Evolutionary conservation across 495 filamentous ascomycete genomes (phyloP), one percentile per base, ranked within the genome.

Genomic region (Thozetella sp.): DNA sequence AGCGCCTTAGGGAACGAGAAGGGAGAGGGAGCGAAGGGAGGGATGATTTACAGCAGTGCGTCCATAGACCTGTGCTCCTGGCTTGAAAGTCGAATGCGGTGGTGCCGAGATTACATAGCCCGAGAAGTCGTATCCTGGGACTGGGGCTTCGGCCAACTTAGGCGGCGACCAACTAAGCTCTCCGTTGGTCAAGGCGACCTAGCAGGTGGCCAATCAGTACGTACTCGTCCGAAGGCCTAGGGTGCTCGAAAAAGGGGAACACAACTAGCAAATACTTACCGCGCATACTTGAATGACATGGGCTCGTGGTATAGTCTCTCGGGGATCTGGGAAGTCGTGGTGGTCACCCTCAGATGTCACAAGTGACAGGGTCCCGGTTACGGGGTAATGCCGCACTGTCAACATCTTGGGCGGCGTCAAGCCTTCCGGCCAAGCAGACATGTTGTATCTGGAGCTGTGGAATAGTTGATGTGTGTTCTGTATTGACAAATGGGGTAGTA

Each of bases 41-140:
- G n/a, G n/a, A n/a, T 34, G 24, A 46, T 58, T 17, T 60, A 64
- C 62, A 19, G 6, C 52, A 25, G 81, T 70, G 17, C 83, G 68
- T 2, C 76, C 79, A 58, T 82, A 86, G 45, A 89, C 80, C 51
- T 78, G 67, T n/a, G 80, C 74, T 12, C 80, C 84, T 15, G 82
- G 68, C 51, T 72, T 71, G 67, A 85, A 86, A 9, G 78, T 71
- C 22, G 85, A 83, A 51, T 67, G 54, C 0, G 66, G 56, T 2
- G 83, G 83, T 0, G 80, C 76, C 25, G 69, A 76, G 25, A 87
- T 68, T 2, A 88, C 76, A 1, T 72, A 78, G 1, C 85, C 85
- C 30, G 82, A 79, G 58, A 86, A 67, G 64, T 84, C 84, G 63
- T 81, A 78, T 48, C 83, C 74, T 3, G 83, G 84, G 25, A 83